Conservation (phyloP, 805 yeast species). For the Barnettozyma populi region DNA sequence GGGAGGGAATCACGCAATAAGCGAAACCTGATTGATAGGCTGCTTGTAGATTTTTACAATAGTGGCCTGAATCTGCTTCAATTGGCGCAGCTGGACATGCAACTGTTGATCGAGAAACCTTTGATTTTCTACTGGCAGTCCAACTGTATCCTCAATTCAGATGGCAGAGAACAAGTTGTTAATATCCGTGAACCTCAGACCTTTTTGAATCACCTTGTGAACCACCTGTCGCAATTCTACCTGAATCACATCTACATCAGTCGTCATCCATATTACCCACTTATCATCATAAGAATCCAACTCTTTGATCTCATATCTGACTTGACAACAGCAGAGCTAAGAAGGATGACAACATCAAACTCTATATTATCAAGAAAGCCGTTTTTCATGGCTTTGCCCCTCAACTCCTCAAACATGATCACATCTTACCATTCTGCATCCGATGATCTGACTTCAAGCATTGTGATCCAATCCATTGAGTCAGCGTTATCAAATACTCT, state of each 20-base stretch:
- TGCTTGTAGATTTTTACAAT: constrained; percentile 37
- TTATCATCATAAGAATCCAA: constrained; percentile 60
- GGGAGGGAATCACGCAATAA: constrained; percentile 5
- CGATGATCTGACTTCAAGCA: constrained; percentile 39
- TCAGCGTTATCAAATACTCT: constrained; percentile 40
- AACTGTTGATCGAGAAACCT: constrained; percentile 56
- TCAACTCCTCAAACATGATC: constrained; percentile 60
- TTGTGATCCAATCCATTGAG: constrained; percentile 59
- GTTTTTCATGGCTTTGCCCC: constrained; percentile 60
- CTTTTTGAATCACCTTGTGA: constrained; percentile 44
- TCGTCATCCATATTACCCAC: constrained; percentile 57
- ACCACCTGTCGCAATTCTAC: constrained; percentile 45
- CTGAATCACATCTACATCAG: constrained; percentile 62
- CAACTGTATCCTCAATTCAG: constrained; percentile 24
- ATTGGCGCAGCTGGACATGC: constrained; percentile 66
- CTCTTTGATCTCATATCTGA: constrained; percentile 48
- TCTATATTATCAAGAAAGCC: constrained; percentile 53
- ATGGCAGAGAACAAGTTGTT: constrained; percentile 27
- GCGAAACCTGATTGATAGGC: constrained; percentile 18
- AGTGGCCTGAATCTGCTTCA: constrained; percentile 59
- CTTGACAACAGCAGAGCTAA: neutral
- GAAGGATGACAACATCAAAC: constrained; percentile 25
- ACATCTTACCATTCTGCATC: constrained; percentile 20
- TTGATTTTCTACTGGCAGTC: constrained; percentile 32
- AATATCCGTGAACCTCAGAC: constrained; percentile 40